Evolutionary conservation across 805 yeast genomes (phyloP).

Genomic region (Brettanomyces custersianus): DNA sequence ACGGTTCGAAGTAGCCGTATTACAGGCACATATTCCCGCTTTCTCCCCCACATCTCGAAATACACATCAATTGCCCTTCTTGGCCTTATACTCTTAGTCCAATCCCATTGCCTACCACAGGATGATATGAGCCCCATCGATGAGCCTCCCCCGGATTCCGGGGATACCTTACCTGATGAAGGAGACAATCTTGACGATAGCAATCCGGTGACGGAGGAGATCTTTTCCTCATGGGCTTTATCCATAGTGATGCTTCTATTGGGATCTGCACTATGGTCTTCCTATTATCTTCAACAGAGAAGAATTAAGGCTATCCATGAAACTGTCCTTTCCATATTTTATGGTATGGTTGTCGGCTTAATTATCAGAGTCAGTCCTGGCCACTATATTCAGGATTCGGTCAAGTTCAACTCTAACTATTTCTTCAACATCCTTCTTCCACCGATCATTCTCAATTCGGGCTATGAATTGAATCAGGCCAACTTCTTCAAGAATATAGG

Average conservation of each 20-base stretch:
- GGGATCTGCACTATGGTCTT: slow-evolving; percentile 89
- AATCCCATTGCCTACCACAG: too few species aligned
- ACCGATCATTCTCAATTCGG: slow-evolving; percentile 92
- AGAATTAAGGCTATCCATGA: slow-evolving; percentile 95
- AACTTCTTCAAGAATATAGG: slow-evolving; percentile 91
- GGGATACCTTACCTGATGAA: slow-evolving; percentile 39
- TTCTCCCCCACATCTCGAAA: too few species aligned
- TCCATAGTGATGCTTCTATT: slow-evolving; percentile 75
- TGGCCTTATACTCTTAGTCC: too few species aligned
- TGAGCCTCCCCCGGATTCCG: slow-evolving; percentile 24
- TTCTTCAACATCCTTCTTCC: slow-evolving; percentile 92
- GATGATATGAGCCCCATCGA: slow-evolving; percentile 24
- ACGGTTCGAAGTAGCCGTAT: too few species aligned
- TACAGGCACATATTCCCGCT: too few species aligned
- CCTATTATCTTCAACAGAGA: slow-evolving; percentile 84
- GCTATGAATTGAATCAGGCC: slow-evolving; percentile 92
- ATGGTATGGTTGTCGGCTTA: slow-evolving; percentile 94
- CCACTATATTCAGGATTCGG: slow-evolving; percentile 93
- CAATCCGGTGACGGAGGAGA: slow-evolving; percentile 88
- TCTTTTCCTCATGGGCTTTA: slow-evolving; percentile 95
- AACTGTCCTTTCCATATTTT: slow-evolving; percentile 89
- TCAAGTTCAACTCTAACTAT: slow-evolving; percentile 87
- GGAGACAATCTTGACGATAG: slow-evolving; percentile 43
- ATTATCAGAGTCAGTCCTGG: slow-evolving; percentile 90
- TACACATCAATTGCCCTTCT: too few species aligned